Conservation (phyloP, 2,329 filamentous ascomycete species). For the Aspergillus melleus region DNA sequence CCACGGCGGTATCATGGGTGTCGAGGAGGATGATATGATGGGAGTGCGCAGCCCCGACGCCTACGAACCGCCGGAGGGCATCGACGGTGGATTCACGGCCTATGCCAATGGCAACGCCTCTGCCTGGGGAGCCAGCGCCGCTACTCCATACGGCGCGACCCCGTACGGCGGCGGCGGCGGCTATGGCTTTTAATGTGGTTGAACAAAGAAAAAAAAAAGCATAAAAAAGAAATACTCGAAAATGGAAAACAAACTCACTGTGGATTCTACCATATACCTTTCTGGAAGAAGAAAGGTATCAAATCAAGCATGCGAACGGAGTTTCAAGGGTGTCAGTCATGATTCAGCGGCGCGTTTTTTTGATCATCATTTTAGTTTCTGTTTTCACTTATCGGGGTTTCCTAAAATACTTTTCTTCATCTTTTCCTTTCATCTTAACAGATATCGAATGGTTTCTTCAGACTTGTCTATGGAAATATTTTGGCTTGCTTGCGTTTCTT, state of each 20-base stretch:
- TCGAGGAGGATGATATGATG: constrained; percentile 46
- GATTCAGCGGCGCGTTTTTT: constrained; percentile 5
- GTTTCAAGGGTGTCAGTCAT: constrained; percentile 3
- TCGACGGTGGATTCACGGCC: constrained; percentile 43
- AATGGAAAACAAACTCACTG: too few relatives aligned
- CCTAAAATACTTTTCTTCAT: background rate
- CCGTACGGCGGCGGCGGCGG: constrained; percentile 27
- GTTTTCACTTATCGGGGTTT: too few relatives aligned
- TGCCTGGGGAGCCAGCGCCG: constrained; percentile 64
- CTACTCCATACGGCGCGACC: constrained; percentile 58
- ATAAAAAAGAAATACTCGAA: background rate
- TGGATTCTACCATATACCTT: background rate
- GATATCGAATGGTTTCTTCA: background rate
- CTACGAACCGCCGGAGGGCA: constrained; percentile 47
- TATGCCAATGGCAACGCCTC: constrained; percentile 55
- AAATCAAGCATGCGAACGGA: constrained; percentile 6
- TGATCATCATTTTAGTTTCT: background rate
- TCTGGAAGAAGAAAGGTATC: background rate
- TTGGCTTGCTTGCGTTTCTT: background rate
- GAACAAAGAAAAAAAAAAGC: background rate
- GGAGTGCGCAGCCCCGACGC: constrained; percentile 53
- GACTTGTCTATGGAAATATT: background rate
- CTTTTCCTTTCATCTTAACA: background rate
- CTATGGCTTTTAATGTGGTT: constrained; percentile 26
- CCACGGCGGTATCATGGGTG: constrained; percentile 48